Percentiles rank a stretch among this genome's conserved stretches.
These are phyloP conservation scores for Yamadazyma philogaea DNA, from an alignment of 805 yeast species.

Conservation along the genomic window DNA sequence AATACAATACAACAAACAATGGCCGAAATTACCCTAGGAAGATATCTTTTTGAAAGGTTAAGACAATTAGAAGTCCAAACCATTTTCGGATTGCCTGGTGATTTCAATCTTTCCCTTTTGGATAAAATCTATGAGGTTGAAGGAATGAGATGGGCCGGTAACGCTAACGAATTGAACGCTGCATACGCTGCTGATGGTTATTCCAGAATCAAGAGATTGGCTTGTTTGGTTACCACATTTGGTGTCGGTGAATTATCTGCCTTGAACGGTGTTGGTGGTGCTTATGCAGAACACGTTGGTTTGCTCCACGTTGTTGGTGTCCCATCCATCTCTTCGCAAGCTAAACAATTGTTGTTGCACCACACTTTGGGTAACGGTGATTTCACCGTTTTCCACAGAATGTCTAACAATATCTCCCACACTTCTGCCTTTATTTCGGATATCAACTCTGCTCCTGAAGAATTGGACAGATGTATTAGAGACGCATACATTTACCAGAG, in stretches of 20 bases:
- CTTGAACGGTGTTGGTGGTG: slow-evolving; percentile 38
- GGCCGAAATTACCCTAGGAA: slow-evolving; percentile 36
- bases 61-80: slow-evolving; percentile 35
- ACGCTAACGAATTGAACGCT: slow-evolving; percentile 43
- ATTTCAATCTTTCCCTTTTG: slow-evolving; percentile 36
- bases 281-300: slow-evolving; percentile 43
- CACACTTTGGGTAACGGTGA: slow-evolving; percentile 45
- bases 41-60: slow-evolving; percentile 40
- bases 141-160: slow-evolving; percentile 42
- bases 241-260: slow-evolving; percentile 43
- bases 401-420: slow-evolving; percentile 36
- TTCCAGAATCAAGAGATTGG: slow-evolving; percentile 37
- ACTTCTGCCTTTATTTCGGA: slow-evolving; percentile 38
- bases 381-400: slow-evolving; percentile 40
- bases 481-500: slow-evolving; percentile 37
- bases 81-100: slow-evolving; percentile 42
- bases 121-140: slow-evolving; percentile 41
- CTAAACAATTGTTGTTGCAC: slow-evolving; percentile 42
- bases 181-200: slow-evolving; percentile 45
- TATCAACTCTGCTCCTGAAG: slow-evolving; percentile 32
- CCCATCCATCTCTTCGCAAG: slow-evolving; percentile 37
- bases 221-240: slow-evolving; percentile 37
- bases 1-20: slow-evolving; percentile 13
- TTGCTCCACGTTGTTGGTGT: slow-evolving; percentile 39
- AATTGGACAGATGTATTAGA: slow-evolving; percentile 39